Base-by-base conservation (phyloP, 169 alveolate species). In the Cryptosporidium ubiquitum region DNA sequence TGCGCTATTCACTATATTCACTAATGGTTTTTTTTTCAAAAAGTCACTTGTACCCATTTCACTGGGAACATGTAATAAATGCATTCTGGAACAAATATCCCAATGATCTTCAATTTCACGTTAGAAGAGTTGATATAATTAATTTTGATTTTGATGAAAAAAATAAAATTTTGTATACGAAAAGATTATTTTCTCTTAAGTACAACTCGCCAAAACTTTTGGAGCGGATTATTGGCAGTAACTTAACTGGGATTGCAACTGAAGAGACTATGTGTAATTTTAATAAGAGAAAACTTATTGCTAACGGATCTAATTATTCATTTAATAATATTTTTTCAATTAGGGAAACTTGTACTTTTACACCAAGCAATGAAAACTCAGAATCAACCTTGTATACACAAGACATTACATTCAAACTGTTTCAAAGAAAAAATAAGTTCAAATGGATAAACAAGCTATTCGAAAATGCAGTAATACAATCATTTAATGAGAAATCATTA, bases 71-170 rank as follows among this genome's bases (percentile, higher is more conserved):
- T 1, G 69, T 71, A 10, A 52, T 52, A 51, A 31, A 14, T 49
- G 85, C 85, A 42, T 51, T 71, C 20, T 71, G 85, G 85, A 51
- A 71, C 23, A 71, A 71, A 29, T 71, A 71, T n/a, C 85, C 85
- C 7, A 71, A 71, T 71, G 69, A 49, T 29, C 49, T 71, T n/a
- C 85, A 71, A n/a, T 40, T 70, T 16, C 85, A 71, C 12, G 85
- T 71, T 6, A 44, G 35, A 9, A 71, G 85, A 33, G 85, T 71
- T 16, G 85, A 71, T 51, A 37, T 71, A 18, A 10, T 71, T 7
- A 71, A 71, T 51, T 16, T 71, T 71, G 20, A 71, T 31, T 33
- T 51, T 31, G 52, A 71, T 26, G 47, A 51, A 71, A 51, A 44
- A 16, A 52, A 20, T 12, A 44, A 33, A 23, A 23, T 29, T 4